These are phyloP conservation scores for Chlamydomonas sp. DNA, from an alignment of 139 green algal genomes.

Conservation along the genomic window DNA sequence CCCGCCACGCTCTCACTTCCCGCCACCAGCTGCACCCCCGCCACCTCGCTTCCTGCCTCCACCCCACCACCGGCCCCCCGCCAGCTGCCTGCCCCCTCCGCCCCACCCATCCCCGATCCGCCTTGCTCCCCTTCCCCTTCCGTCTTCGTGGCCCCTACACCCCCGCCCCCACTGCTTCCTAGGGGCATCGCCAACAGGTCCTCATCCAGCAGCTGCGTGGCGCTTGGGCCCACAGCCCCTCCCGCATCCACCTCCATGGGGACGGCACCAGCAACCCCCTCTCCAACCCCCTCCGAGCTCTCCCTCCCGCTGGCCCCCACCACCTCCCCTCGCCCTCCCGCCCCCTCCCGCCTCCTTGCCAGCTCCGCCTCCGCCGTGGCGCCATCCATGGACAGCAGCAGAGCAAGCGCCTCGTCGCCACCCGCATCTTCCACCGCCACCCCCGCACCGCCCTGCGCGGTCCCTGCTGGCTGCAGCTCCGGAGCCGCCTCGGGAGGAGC, in stretches of 20 bases:
- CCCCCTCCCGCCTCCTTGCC: slow-evolving; percentile 5
- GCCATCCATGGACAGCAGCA: neutral
- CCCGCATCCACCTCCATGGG: neutral
- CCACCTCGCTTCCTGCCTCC: no score
- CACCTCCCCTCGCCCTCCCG: neutral
- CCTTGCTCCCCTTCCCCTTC: no score
- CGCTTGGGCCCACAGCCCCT: neutral
- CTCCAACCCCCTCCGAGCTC: no score
- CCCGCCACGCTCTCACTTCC: no score
- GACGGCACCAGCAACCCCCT: neutral
- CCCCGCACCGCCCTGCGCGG: neutral
- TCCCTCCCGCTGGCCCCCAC: neutral
- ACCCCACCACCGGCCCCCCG: no score
- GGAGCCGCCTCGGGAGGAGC: neutral
- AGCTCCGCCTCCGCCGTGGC: no score
- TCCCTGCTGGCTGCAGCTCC: neutral
- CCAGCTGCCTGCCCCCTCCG: no score
- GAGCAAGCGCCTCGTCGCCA: no score
- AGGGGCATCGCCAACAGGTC: neutral
- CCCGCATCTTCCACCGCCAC: neutral
- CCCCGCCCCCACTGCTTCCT: neutral
- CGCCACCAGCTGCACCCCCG: no score
- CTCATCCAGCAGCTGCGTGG: slow-evolving; percentile 4
- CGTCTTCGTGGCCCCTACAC: neutral
- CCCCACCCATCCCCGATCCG: no score